A percentile compares a stretch with the other conserved stretches of the same genome.
Conservation (phyloP, 2,329 filamentous ascomycete species). For the Lasiodiplodia gonubiensis region DNA sequence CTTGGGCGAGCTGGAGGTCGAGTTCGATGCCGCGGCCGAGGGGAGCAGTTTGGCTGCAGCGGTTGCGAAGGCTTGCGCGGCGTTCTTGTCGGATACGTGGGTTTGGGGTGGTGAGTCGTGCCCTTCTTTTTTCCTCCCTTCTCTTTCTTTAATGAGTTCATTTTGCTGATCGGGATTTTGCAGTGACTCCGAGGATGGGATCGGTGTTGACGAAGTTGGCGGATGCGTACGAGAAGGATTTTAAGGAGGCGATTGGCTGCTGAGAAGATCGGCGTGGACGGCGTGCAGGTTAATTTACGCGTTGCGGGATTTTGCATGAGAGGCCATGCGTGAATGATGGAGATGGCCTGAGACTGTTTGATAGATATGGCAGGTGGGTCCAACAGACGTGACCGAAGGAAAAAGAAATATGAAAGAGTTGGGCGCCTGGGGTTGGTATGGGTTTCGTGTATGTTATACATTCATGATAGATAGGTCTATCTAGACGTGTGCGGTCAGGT, state of each 20-base stretch:
- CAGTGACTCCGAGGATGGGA: slow-evolving; percentile 35
- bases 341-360: too few relatives aligned
- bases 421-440: neutral
- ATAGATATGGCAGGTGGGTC: neutral
- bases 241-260: neutral
- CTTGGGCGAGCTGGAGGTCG: slow-evolving; percentile 38
- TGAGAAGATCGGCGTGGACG: neutral
- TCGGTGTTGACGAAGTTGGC: slow-evolving; percentile 32
- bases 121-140: too few relatives aligned
- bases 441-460: neutral
- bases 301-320: neutral
- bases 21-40: slow-evolving; percentile 20
- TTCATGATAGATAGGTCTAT: neutral
- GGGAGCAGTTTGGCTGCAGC: slow-evolving; percentile 35
- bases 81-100: slow-evolving; percentile 38
- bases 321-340: too few relatives aligned
- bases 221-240: slow-evolving; percentile 15
- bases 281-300: neutral
- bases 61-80: slow-evolving; percentile 38
- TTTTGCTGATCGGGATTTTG: neutral
- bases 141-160: neutral
- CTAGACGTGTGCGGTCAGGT: too few relatives aligned
- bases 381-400: neutral
- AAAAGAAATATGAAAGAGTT: neutral
- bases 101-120: slow-evolving; percentile 32